Evolutionary conservation across 345 rosid species (phyloP).

Genomic region (rapeseed (Brassica napus)): DNA sequence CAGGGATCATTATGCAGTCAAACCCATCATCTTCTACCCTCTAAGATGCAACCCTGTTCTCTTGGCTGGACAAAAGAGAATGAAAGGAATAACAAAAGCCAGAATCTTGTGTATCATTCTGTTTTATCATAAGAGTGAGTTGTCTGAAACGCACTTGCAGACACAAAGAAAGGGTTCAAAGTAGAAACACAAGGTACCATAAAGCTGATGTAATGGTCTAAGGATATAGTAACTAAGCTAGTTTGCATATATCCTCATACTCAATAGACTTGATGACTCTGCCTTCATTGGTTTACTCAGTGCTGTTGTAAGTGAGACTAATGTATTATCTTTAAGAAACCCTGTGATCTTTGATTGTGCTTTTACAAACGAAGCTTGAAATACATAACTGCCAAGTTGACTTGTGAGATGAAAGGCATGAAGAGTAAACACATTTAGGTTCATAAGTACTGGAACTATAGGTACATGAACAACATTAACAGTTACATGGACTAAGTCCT

Average conservation of each 20-base stretch:
- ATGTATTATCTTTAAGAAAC: not conserved
- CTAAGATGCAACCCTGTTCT: not conserved
- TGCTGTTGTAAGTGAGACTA: not conserved
- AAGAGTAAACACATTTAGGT: not conserved
- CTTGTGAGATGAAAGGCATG: constrained; percentile 2
- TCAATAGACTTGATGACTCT: constrained; percentile 52
- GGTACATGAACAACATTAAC: not conserved
- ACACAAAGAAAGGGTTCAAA: not conserved
- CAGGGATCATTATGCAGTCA: constrained; percentile 2
- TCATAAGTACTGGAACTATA: not conserved
- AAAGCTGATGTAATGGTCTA: not conserved
- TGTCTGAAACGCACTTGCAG: constrained; percentile 8
- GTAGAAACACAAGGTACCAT: not conserved
- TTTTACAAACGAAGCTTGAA: constrained; percentile 7
- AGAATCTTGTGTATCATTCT: not conserved
- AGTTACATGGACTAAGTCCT: not conserved
- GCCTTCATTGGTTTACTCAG: not conserved
- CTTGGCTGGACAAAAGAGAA: not conserved
- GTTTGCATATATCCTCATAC: constrained; percentile 89
- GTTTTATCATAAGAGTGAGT: constrained; percentile 11
- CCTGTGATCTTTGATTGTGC: not conserved
- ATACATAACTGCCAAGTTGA: not conserved
- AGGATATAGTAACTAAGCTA: constrained; percentile 44
- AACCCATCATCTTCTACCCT: no score
- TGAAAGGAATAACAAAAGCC: constrained; percentile 13